Evolutionary conservation across 768 basidiomycete genomes (phyloP), one percentile per base, ranked within the genome.

Genomic region (Kwoniella mangroviensis): DNA sequence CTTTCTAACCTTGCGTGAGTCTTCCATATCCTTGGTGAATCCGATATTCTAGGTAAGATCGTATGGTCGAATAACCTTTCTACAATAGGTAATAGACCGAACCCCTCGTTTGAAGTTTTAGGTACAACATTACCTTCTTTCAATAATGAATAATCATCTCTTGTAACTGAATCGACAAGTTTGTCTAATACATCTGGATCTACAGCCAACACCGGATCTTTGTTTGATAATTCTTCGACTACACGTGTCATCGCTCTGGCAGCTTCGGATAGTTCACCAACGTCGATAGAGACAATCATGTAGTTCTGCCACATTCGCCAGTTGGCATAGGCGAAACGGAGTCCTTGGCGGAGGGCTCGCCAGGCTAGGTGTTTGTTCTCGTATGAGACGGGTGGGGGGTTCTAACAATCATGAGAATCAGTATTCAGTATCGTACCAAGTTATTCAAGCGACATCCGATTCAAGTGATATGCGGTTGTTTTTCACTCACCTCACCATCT

Each of bases 251-350:
- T 86, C 0, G 95, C 96, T 49, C 92, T 90, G 68, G 89, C 90
- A 0, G 93, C 90, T 79, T 99, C 96, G 0, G 88, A 86, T 59
- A 98, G 86, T 80, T 98, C 94, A 7, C 95, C 96, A 21, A 98
- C 91, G 74, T 98, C 94, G 83, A 97, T 86, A 3, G 92, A 87
- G 28, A 98, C 90, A 78, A 97, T 86, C 90, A 93, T 94, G 85
- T 94, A 98, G 85, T 99, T 99, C 70, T 87, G 87, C 97, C 97
- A 99, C 92, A 99, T 95, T 21, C 93, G 88, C 95, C 96, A 98
- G 79, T 94, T 95, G 28, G 92, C 90, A 81, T 93, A 92, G 59
- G 88, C 88, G 82, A 87, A 88, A 75, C 89, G 90, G 70, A 98
- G 87, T 1, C 97, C 95, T 70, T 93, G 92, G 73, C 91, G 90